Percentiles rank a stretch among this genome's conserved stretches.
phyloP scores from a whole-genome alignment of 2,329 filamentous ascomycete species.

The Myriangium duriaei region DNA sequence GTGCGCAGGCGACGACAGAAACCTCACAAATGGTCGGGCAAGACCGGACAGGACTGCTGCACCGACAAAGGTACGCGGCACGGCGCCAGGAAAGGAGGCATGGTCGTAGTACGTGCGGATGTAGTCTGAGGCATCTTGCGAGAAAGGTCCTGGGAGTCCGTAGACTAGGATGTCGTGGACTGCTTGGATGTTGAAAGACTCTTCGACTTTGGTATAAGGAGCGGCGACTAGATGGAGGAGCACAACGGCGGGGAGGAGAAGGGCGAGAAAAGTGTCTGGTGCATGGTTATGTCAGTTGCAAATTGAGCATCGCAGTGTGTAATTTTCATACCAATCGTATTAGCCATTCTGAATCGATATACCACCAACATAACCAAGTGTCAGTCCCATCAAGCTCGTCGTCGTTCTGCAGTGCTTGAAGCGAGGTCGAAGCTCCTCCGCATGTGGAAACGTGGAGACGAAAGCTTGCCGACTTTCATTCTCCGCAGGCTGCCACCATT shows the following conservation, averaged over 20 bases:
- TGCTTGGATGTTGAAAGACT: constrained; percentile 95
- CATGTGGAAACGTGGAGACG: constrained; percentile 7
- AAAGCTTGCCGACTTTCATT: background rate
- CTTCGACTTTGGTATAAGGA: constrained; percentile 94
- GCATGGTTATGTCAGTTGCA: too few relatives aligned
- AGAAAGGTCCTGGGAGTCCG: constrained; percentile 46
- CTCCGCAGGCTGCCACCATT: too few relatives aligned
- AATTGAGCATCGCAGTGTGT: constrained; percentile 2
- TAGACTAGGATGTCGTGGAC: constrained; percentile 78
- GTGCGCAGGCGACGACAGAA: constrained; percentile 45
- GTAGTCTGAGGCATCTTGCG: constrained; percentile 16
- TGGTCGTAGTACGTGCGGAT: constrained; percentile 64
- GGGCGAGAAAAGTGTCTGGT: constrained; percentile 37
- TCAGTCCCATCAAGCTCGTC: too few relatives aligned
- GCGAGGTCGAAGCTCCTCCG: constrained; percentile 11
- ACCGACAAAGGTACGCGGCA: constrained; percentile 83
- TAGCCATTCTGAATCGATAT: constrained; percentile 1
- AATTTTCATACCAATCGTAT: constrained; percentile 1
- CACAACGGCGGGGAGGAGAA: constrained; percentile 45
- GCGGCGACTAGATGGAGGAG: constrained; percentile 33
- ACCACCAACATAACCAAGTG: background rate
- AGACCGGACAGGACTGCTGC: constrained; percentile 62
- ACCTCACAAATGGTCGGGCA: constrained; percentile 51
- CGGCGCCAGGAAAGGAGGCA: constrained; percentile 76
- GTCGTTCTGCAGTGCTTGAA: constrained; percentile 1